These are phyloP conservation scores for Nigrospora sphaerica DNA, from an alignment of 2,329 filamentous ascomycete species.

Conservation along the genomic window DNA sequence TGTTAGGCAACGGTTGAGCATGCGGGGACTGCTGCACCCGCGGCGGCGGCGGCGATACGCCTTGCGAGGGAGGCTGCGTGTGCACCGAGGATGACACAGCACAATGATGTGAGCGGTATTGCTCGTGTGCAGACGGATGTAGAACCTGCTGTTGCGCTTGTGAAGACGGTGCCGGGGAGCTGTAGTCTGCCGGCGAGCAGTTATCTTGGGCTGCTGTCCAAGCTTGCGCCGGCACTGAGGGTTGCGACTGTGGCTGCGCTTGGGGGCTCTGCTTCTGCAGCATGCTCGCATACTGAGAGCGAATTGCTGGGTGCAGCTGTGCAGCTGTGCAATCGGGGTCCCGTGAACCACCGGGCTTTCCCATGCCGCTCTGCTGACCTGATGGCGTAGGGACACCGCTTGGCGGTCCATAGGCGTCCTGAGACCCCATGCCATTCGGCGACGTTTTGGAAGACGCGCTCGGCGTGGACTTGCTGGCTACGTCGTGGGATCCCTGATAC, in stretches of 20 bases:
- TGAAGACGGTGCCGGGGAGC: background rate
- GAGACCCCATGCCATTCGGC: background rate
- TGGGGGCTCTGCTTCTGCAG: conserved; percentile 12
- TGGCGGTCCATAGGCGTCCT: background rate
- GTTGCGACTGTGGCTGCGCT: conserved; percentile 1
- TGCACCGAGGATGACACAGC: no score
- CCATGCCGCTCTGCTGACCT: background rate
- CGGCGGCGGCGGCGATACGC: no score
- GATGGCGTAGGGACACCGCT: background rate
- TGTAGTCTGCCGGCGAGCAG: background rate
- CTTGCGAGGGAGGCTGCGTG: no score
- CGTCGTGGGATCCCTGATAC: no score
- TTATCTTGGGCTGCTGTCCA: background rate
- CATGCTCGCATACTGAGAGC: conserved; percentile 21
- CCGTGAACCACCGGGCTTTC: conserved; percentile 3
- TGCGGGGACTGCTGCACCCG: no score
- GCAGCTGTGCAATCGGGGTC: conserved; percentile 4
- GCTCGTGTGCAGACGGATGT: background rate
- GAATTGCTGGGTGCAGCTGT: conserved; percentile 22
- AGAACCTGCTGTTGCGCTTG: background rate
- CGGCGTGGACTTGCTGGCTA: no score
- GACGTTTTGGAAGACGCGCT: no score
- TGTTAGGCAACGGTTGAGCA: no score
- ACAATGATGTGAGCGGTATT: background rate
- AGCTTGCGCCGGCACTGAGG: conserved; percentile 3